Base-by-base conservation (phyloP, 257 asterid genomes). In the Linaria vulgaris region DNA sequence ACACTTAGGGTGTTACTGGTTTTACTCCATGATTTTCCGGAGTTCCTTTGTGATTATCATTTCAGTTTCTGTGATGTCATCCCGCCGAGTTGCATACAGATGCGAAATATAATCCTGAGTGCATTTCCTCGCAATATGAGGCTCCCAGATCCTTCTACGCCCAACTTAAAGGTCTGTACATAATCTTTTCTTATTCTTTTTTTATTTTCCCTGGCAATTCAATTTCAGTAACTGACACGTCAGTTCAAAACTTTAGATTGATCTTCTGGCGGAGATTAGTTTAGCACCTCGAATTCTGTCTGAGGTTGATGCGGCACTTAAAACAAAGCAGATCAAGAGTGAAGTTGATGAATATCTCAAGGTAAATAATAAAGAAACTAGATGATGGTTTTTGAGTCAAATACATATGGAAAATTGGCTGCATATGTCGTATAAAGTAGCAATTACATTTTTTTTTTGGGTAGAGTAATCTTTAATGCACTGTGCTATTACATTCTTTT, bases 91-190 rank as follows among this genome's bases (percentile, higher is more conserved):
- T 94, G 99, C 85, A 84, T 90, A 75, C 97, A 90, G 72, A 87
- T 90, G 97, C 84, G 99, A 47, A 94, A 90, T 73, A 87, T 94
- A 57, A 83, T 94, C 63, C 95, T 94, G 22, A 87, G 96, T 78
- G 99, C 99, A 39, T 94, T 90, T 78, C 99, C 99, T 73, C 97
- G 96, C 72, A 90, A 88, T 73, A 94, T 94, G 95, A 85, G 96
- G 82, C 83, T 90, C 21, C 99, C 99, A 0, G 99, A 94, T 79
- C 99, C 99, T 19, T 85, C 97, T 37, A 87, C 96, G 4, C 99
- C 99, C 46, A 90, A 94, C 82, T 71, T 94, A 30, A 94, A 94
- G 97, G 96, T 90, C 17, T 12, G 19, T 54, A 9, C 13, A 10
- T 30, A 15, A 37, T 49, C 49, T 30, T 31, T 54, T 52, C 21